Percentiles rank a stretch among this genome's conserved stretches.
phyloP scores from a whole-genome alignment of 106 monocot species.

The Chionographis japonica region DNA sequence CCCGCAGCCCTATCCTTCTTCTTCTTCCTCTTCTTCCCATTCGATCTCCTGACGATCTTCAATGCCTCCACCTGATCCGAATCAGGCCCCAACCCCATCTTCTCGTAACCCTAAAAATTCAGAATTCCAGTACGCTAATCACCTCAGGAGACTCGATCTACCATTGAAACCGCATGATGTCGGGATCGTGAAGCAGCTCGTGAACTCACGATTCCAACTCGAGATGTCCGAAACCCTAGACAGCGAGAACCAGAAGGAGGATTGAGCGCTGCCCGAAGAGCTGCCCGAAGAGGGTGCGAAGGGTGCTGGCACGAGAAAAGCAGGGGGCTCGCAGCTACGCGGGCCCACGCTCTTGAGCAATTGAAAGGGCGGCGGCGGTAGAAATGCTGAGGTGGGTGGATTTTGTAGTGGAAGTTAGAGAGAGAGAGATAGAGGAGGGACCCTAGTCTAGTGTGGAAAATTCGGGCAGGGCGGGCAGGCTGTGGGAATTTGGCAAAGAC shows the following conservation, averaged over 20 bases:
- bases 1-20: no score
- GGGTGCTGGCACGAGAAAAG: background rate
- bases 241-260: no score
- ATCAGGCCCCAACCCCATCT: no score
- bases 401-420: background rate
- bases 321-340: background rate
- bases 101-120: no score
- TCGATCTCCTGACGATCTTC: no score
- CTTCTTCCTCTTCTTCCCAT: no score
- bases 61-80: no score
- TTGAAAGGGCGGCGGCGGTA: background rate
- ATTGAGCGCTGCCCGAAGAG: background rate
- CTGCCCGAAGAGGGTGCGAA: background rate
- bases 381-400: background rate
- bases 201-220: background rate
- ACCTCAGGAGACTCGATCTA: no score
- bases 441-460: conserved; percentile 4
- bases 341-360: background rate
- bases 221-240: background rate
- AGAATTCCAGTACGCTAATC: no score
- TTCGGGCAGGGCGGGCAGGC: conserved; percentile 8
- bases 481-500: conserved; percentile 10
- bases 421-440: background rate
- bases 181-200: background rate
- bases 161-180: background rate